These are phyloP conservation scores for Phytomonas francai DNA, from an alignment of 208 protist species.

Conservation along the genomic window DNA sequence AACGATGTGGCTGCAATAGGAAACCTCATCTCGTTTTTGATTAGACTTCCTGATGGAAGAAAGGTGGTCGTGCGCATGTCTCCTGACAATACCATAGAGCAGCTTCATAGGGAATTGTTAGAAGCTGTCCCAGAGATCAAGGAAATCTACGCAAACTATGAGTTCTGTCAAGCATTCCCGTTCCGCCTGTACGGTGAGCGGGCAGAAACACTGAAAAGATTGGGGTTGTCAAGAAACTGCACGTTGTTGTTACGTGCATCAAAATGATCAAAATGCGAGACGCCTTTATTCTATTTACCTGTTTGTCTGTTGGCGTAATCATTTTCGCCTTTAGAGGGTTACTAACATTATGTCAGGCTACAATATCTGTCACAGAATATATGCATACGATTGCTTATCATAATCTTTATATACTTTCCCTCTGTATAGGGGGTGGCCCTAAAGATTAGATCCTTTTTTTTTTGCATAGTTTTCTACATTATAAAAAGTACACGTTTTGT, in stretches of 20 bases:
- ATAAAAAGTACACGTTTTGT: neutral
- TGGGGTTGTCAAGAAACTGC: constrained; percentile 50
- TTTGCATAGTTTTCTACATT: neutral
- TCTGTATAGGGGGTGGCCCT: neutral
- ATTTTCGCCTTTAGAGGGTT: neutral
- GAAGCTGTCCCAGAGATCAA: constrained; percentile 41
- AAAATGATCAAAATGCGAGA: constrained; percentile 4
- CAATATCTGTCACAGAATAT: neutral
- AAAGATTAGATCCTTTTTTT: neutral
- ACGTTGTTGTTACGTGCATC: constrained; percentile 33
- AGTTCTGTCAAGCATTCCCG: constrained; percentile 77
- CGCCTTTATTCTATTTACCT: neutral
- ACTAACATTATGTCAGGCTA: neutral
- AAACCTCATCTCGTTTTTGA: constrained; percentile 27
- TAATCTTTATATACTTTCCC: constrained; percentile 1
- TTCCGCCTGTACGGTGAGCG: constrained; percentile 43
- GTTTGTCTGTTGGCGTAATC: constrained; percentile 1
- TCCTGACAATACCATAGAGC: constrained; percentile 44
- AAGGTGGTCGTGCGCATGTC: constrained; percentile 46
- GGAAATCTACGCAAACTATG: constrained; percentile 21
- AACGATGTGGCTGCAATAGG: neutral
- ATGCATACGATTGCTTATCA: neutral
- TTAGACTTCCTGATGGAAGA: constrained; percentile 64
- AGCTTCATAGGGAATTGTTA: constrained; percentile 53
- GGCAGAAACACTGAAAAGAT: constrained; percentile 42